Evolutionary conservation across 176 grass and related monocot species (phyloP).

Genomic region (Pontederia crassipes): DNA sequence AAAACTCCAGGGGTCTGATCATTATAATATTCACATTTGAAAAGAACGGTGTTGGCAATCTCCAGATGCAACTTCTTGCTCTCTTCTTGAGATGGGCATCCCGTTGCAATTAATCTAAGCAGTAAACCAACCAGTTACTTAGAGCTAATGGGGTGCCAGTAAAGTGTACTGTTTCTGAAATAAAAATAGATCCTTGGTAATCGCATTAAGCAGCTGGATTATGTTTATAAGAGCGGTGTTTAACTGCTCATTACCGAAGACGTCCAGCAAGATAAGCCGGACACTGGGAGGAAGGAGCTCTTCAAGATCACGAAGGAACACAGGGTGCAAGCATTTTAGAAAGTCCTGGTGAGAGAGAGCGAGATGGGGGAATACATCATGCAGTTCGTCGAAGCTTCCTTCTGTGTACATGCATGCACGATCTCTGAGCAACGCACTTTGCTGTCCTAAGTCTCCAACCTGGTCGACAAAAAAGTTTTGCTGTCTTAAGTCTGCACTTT

Average conservation of each 20-base stretch:
- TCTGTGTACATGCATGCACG: neutral
- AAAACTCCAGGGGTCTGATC: neutral
- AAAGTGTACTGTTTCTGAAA: neutral
- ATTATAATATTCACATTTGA: neutral
- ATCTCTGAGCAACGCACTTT: too few species aligned
- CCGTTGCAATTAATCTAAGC: too few species aligned
- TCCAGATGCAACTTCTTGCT: conserved; percentile 1
- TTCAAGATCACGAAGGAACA: neutral
- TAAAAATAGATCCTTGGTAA: neutral
- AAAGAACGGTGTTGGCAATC: conserved; percentile 16
- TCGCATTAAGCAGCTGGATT: conserved; percentile 14
- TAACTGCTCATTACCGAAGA: neutral
- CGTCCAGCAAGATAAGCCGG: neutral
- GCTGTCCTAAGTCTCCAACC: too few species aligned
- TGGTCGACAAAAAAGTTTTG: too few species aligned
- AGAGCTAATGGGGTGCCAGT: neutral
- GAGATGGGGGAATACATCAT: neutral
- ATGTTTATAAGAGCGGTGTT: conserved; percentile 8
- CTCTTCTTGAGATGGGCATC: conserved; percentile 1
- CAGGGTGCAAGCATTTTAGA: neutral
- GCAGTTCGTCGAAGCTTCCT: neutral
- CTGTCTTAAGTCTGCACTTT: too few species aligned
- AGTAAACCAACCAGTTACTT: neutral
- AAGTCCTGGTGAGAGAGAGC: neutral
- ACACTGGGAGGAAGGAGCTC: neutral